phyloP scores from a whole-genome alignment of 2,329 filamentous ascomycete species.

The Rosellinia necatrix region DNA sequence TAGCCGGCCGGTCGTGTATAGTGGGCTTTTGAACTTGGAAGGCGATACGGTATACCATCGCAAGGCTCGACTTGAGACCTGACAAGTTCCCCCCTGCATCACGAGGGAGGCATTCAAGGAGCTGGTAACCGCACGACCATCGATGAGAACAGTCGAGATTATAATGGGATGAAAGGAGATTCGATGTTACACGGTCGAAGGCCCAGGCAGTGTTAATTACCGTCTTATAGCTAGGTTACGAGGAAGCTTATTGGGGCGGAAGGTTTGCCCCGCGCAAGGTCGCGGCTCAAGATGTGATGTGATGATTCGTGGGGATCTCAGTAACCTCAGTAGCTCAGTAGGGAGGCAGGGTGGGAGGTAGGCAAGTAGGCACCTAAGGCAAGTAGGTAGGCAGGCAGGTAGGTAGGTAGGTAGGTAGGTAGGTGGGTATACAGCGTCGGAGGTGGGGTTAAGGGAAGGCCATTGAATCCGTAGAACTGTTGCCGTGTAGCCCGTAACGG shows the following conservation, averaged over 20 bases:
- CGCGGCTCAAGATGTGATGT: not conserved
- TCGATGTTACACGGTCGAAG: constrained; percentile 16
- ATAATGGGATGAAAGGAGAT: constrained; percentile 7
- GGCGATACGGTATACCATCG: not conserved
- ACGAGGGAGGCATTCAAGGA: constrained; percentile 13
- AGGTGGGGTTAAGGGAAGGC: too few relatives aligned
- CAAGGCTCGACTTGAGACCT: constrained; percentile 2
- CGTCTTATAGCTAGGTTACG: constrained; percentile 13
- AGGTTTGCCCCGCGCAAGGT: constrained; percentile 19
- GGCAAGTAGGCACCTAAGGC: not conserved
- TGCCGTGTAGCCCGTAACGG: too few relatives aligned
- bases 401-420: too few relatives aligned
- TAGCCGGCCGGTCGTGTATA: not conserved
- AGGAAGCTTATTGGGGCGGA: constrained; percentile 19
- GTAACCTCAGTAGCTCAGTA: not conserved
- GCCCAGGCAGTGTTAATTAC: constrained; percentile 11
- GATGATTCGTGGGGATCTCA: not conserved
- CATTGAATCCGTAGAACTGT: not conserved
- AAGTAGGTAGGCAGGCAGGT: too few relatives aligned
- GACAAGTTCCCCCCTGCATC: constrained; percentile 16
- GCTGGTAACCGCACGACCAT: constrained; percentile 9
- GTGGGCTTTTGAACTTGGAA: not conserved
- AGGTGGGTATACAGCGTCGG: not conserved
- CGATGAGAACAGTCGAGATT: constrained; percentile 8
- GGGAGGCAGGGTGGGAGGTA: too few relatives aligned